Percentiles rank a stretch among this genome's conserved stretches.
phyloP scores from a whole-genome alignment of 2,329 filamentous ascomycete genomes.

The Emergomyces pasteurianus region DNA sequence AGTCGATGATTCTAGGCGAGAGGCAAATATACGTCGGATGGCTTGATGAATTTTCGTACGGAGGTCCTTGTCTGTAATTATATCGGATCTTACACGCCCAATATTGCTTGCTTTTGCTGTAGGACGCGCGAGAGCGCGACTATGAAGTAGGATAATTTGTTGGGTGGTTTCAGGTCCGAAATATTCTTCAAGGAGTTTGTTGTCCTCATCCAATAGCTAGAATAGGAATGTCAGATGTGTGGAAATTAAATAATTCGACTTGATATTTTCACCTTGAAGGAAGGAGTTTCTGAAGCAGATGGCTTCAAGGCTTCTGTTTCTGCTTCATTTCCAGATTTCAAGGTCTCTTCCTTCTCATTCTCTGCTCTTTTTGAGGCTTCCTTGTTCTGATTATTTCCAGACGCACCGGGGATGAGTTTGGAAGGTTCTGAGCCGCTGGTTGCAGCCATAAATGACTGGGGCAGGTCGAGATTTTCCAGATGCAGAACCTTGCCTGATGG shows the following conservation, averaged over 20 bases:
- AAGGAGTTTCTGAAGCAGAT: neutral
- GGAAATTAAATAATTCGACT: neutral
- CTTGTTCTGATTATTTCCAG: neutral
- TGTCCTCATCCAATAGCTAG: slow-evolving; percentile 31
- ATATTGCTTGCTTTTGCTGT: slow-evolving; percentile 45
- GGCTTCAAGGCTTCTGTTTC: neutral
- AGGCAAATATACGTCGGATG: slow-evolving; percentile 68
- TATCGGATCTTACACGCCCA: slow-evolving; percentile 39
- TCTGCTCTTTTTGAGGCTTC: neutral
- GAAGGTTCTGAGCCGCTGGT: neutral
- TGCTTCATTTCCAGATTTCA: too few relatives aligned
- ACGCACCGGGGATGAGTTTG: neutral
- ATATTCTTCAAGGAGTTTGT: slow-evolving; percentile 29
- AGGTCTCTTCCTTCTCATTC: neutral
- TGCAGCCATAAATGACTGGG: slow-evolving; percentile 10
- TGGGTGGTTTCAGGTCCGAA: slow-evolving; percentile 42
- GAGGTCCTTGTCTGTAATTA: slow-evolving; percentile 48
- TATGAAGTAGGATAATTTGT: slow-evolving; percentile 44
- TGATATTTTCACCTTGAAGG: neutral
- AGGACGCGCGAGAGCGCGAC: slow-evolving; percentile 41
- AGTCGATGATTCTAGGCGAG: slow-evolving; percentile 64
- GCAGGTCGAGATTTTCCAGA: slow-evolving; percentile 40
- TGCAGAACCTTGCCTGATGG: slow-evolving; percentile 66
- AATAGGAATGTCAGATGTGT: neutral
- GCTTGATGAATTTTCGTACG: slow-evolving; percentile 53